These are phyloP conservation scores for Leucocoprinus sp. DNA, from an alignment of 768 basidiomycete genomes.

Conservation along the genomic window DNA sequence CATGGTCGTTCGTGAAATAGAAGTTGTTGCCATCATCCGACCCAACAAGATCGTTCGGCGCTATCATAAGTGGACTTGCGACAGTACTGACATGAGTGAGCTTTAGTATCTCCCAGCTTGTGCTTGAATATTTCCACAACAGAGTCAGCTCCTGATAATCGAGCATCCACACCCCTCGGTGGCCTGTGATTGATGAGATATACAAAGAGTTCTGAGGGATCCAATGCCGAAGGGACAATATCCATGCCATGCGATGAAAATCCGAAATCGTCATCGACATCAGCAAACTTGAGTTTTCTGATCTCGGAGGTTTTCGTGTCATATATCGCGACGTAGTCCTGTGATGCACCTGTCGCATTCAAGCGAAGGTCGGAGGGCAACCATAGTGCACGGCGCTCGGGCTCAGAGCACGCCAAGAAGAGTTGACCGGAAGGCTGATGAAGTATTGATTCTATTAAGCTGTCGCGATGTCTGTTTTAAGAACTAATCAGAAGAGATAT, in stretches of 20 bases:
- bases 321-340: slow-evolving; percentile 56
- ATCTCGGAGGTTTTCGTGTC: slow-evolving; percentile 37
- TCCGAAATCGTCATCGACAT: slow-evolving; percentile 32
- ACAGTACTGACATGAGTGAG: slow-evolving; percentile 53
- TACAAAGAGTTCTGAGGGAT: slow-evolving; percentile 46
- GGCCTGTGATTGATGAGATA: slow-evolving; percentile 68
- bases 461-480: neutral
- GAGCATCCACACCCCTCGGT: slow-evolving; percentile 32
- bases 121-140: slow-evolving; percentile 65
- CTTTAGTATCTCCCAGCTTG: slow-evolving; percentile 28
- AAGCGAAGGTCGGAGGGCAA: slow-evolving; percentile 32
- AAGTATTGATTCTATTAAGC: slow-evolving; percentile 42
- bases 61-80: slow-evolving; percentile 42
- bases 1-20: slow-evolving; percentile 64
- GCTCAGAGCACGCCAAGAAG: slow-evolving; percentile 58
- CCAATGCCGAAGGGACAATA: slow-evolving; percentile 42
- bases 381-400: slow-evolving; percentile 41
- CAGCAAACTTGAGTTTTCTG: slow-evolving; percentile 35
- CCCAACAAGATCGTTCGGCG: slow-evolving; percentile 71
- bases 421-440: slow-evolving; percentile 48
- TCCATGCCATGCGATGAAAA: slow-evolving; percentile 64
- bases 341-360: slow-evolving; percentile 30
- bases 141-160: slow-evolving; percentile 57
- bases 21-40: slow-evolving; percentile 54
- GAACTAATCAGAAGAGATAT: neutral